Conservation (phyloP, 768 basidiomycete species). For the Xanthoconium purpureum region DNA sequence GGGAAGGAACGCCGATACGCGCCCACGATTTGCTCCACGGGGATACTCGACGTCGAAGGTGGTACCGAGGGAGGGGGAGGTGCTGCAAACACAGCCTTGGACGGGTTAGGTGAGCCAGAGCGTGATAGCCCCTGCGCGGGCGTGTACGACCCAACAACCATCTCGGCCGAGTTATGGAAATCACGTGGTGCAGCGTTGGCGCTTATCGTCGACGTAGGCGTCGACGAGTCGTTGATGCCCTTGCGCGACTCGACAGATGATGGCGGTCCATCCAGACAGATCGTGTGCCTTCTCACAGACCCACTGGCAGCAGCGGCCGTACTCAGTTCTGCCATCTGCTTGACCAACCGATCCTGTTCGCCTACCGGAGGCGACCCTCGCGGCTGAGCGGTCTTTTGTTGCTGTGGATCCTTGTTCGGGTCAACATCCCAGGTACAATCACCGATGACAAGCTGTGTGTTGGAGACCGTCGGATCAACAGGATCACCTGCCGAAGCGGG, state of each 20-base stretch:
- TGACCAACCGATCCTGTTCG: slow-evolving; percentile 59
- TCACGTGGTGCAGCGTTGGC: slow-evolving; percentile 40
- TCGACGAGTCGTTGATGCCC: slow-evolving; percentile 22
- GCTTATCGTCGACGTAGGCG: slow-evolving; percentile 26
- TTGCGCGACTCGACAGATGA: slow-evolving; percentile 25
- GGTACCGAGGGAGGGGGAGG: slow-evolving; percentile 42
- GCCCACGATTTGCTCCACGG: slow-evolving; percentile 68
- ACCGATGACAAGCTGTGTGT: slow-evolving; percentile 63
- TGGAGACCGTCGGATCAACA: slow-evolving; percentile 61
- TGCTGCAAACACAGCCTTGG: slow-evolving; percentile 74
- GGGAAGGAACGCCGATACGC: slow-evolving; percentile 82
- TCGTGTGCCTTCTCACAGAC: slow-evolving; percentile 17
- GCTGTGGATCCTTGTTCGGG: slow-evolving; percentile 62
- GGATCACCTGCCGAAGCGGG: slow-evolving; percentile 46
- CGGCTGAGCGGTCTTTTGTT: slow-evolving; percentile 21
- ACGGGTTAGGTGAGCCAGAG: slow-evolving; percentile 69
- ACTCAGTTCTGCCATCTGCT: slow-evolving; percentile 58
- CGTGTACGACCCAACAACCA: slow-evolving; percentile 78
- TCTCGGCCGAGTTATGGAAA: slow-evolving; percentile 74
- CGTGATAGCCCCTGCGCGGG: slow-evolving; percentile 50
- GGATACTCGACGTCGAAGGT: slow-evolving; percentile 44
- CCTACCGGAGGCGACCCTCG: slow-evolving; percentile 35
- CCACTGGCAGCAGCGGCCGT: slow-evolving; percentile 26
- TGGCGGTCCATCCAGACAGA: slow-evolving; percentile 24
- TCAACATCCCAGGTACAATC: slow-evolving; percentile 66